These are phyloP conservation scores for Ampelocalamus luodianensis DNA, from an alignment of 176 grass and related monocot genomes.

Conservation along the genomic window DNA sequence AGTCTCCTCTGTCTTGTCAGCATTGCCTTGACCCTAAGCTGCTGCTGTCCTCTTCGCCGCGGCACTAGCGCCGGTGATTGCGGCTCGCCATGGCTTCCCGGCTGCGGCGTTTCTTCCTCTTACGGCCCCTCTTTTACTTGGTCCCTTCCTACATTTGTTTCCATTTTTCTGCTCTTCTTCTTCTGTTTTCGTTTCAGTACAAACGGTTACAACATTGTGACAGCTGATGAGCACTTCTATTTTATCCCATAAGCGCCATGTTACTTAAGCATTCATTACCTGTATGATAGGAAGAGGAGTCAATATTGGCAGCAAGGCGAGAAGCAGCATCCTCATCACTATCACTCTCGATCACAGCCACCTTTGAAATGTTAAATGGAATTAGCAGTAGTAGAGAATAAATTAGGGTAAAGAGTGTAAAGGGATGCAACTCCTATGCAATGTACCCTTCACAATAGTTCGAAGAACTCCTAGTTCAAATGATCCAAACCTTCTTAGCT, in stretches of 20 bases:
- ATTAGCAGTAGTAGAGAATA: neutral
- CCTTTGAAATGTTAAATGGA: conserved; percentile 16
- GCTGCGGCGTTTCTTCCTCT: conserved; percentile 45
- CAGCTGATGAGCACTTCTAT: neutral
- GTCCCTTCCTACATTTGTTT: conserved; percentile 14
- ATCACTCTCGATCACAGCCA: conserved; percentile 37
- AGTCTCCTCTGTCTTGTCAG: neutral
- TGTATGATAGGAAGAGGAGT: conserved; percentile 29
- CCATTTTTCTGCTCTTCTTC: neutral
- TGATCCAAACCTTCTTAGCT: neutral
- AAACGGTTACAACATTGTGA: neutral
- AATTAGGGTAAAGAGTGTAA: neutral
- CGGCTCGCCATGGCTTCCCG: neutral
- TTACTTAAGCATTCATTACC: neutral
- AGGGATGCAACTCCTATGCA: neutral
- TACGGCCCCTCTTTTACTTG: conserved; percentile 19
- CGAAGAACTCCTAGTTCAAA: neutral
- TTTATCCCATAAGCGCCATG: neutral
- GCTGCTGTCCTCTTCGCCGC: neutral
- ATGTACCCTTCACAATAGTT: neutral
- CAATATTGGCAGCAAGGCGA: conserved; percentile 30
- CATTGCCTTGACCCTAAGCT: neutral
- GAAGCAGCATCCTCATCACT: conserved; percentile 41
- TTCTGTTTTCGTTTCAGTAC: neutral
- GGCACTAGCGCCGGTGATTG: neutral